Conservation (phyloP, 805 yeast species). For the Candida insectalens region DNA sequence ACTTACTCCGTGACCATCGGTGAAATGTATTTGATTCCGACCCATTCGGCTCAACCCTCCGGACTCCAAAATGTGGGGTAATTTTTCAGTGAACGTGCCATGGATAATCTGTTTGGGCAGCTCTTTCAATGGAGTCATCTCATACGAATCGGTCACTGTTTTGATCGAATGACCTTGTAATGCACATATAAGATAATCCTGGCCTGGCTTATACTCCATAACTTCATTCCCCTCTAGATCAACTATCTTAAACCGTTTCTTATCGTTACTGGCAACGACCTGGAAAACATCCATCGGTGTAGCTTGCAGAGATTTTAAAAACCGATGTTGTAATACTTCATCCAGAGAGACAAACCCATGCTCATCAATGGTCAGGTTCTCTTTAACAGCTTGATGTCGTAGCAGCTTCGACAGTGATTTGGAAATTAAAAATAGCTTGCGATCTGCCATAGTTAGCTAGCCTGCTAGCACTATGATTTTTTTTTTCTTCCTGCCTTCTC, state of each 20-base stretch:
- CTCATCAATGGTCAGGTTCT: constrained; percentile 50
- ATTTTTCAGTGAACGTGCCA: constrained; percentile 55
- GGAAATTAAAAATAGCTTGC: no score
- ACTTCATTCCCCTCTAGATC: constrained; percentile 1
- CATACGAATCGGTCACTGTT: constrained; percentile 28
- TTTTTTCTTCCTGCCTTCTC: no score
- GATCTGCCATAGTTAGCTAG: no score
- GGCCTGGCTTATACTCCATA: constrained; percentile 4
- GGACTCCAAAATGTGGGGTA: constrained; percentile 35
- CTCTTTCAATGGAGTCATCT: constrained; percentile 16
- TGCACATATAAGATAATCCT: constrained; percentile 56
- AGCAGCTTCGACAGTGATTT: constrained; percentile 67
- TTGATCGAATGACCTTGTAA: constrained; percentile 84
- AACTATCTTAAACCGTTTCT: constrained; percentile 55
- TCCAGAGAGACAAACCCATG: constrained; percentile 57
- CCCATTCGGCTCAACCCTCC: constrained; percentile 61
- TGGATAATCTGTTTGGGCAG: constrained; percentile 58
- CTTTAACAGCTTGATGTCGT: constrained; percentile 78
- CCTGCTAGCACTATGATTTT: no score
- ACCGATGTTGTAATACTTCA: constrained; percentile 44
- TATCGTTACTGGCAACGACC: constrained; percentile 58
- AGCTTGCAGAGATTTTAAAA: constrained; percentile 46
- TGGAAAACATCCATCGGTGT: constrained; percentile 47
- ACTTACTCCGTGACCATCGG: constrained; percentile 37
- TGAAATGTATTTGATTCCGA: constrained; percentile 82